These are phyloP conservation scores for Thymus mandschuricus DNA, from an alignment of 257 asterid genomes.

Conservation along the genomic window DNA sequence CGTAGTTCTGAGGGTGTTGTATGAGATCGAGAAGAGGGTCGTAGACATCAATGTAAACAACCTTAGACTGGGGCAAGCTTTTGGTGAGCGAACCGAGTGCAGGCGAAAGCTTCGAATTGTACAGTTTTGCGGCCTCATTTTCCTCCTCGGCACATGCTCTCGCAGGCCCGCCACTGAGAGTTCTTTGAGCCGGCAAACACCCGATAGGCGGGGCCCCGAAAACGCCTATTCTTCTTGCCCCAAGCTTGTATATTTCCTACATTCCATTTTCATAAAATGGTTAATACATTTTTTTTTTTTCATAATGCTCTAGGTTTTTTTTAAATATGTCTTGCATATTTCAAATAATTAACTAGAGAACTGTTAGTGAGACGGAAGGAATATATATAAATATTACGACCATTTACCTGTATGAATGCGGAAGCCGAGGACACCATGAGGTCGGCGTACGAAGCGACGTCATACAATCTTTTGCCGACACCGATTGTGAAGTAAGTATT, in stretches of 20 bases:
- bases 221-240: slow-evolving; percentile 53
- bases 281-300: too few relatives aligned
- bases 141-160: slow-evolving; percentile 40
- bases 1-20: slow-evolving; percentile 46
- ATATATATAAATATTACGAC: too few relatives aligned
- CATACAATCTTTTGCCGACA: slow-evolving; percentile 39
- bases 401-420: slow-evolving; percentile 49
- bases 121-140: slow-evolving; percentile 45
- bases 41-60: slow-evolving; percentile 51
- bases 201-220: slow-evolving; percentile 52
- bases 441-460: slow-evolving; percentile 62
- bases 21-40: slow-evolving; percentile 47
- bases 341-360: too few relatives aligned
- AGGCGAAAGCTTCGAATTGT: slow-evolving; percentile 44
- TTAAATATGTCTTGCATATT: too few relatives aligned
- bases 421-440: slow-evolving; percentile 63
- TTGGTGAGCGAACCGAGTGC: slow-evolving; percentile 35
- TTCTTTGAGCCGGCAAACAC: slow-evolving; percentile 55
- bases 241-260: slow-evolving; percentile 53
- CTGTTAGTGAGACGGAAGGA: too few relatives aligned
- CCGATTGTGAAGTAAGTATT: slow-evolving; percentile 75
- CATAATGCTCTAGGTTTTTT: too few relatives aligned
- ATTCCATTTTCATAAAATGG: not conserved
- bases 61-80: slow-evolving; percentile 39
- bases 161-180: slow-evolving; percentile 42